Evolutionary conservation across 345 rosid genomes (phyloP).

Genomic region (Eucalyptus dawsonii): DNA sequence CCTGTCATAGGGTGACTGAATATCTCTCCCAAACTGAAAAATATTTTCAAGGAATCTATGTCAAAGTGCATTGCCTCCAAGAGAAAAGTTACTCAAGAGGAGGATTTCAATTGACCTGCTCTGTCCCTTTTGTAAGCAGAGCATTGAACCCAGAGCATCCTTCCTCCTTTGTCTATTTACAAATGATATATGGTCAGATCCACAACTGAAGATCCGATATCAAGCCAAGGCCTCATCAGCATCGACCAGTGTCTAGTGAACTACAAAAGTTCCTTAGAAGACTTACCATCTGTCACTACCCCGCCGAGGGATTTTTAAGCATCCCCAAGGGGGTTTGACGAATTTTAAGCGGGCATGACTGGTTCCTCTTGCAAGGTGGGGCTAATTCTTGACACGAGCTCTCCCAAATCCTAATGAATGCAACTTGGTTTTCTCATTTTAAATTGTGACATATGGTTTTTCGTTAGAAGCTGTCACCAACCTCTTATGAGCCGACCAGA

Average conservation of each 20-base stretch:
- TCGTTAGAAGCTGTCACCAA: too few relatives aligned
- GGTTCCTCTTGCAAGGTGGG: background rate
- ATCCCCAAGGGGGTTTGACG: background rate
- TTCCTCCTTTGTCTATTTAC: background rate
- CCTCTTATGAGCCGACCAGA: background rate
- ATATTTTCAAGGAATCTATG: background rate
- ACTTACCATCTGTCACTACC: background rate
- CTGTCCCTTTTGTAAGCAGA: background rate
- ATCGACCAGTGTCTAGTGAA: background rate
- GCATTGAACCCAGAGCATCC: background rate
- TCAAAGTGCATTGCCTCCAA: background rate
- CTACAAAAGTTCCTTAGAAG: background rate
- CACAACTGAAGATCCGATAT: background rate
- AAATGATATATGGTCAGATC: background rate
- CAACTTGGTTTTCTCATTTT: background rate
- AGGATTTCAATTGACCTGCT: background rate
- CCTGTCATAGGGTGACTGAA: too few relatives aligned
- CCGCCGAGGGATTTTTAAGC: background rate
- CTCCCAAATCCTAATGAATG: background rate
- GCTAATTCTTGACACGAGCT: background rate
- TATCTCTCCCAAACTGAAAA: too few relatives aligned
- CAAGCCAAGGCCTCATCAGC: background rate
- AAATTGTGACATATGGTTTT: background rate
- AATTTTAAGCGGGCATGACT: background rate
- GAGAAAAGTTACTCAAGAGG: background rate